phyloP scores from a whole-genome alignment of 192 early-diverging fungal species.

The Chytriomyces confervae region DNA sequence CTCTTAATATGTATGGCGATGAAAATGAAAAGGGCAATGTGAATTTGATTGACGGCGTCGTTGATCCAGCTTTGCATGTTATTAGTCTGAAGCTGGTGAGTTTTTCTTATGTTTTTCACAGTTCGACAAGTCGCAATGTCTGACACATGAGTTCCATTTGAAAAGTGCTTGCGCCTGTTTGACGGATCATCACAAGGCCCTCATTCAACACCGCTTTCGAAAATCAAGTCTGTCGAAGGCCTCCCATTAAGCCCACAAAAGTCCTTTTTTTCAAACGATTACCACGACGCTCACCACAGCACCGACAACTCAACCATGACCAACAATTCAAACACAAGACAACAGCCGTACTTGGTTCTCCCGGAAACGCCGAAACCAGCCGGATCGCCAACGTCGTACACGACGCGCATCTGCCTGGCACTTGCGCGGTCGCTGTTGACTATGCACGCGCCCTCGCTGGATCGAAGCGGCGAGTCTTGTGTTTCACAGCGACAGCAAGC shows the following conservation, averaged over 20 bases:
- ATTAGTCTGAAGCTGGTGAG: background rate
- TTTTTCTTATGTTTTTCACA: background rate
- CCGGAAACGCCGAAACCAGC: background rate
- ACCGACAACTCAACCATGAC: background rate
- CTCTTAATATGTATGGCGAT: background rate
- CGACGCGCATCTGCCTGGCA: constrained; percentile 12
- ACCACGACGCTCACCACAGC: background rate
- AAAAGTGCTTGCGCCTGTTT: background rate
- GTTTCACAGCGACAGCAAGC: constrained; percentile 16
- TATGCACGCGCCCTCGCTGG: background rate
- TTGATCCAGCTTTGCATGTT: background rate
- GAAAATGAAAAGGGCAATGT: background rate
- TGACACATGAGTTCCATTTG: background rate
- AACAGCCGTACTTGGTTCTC: background rate
- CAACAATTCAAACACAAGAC: background rate
- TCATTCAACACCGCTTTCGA: background rate
- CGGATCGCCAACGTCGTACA: constrained; percentile 1
- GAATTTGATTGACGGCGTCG: background rate
- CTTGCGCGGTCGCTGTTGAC: background rate
- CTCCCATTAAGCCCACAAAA: background rate
- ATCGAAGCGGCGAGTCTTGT: background rate
- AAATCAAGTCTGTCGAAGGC: background rate
- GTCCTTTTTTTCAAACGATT: background rate
- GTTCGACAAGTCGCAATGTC: no score
- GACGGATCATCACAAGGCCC: constrained; percentile 17